phyloP scores from a whole-genome alignment of 179 eudicot species.

The Heliamphora pulchella region DNA sequence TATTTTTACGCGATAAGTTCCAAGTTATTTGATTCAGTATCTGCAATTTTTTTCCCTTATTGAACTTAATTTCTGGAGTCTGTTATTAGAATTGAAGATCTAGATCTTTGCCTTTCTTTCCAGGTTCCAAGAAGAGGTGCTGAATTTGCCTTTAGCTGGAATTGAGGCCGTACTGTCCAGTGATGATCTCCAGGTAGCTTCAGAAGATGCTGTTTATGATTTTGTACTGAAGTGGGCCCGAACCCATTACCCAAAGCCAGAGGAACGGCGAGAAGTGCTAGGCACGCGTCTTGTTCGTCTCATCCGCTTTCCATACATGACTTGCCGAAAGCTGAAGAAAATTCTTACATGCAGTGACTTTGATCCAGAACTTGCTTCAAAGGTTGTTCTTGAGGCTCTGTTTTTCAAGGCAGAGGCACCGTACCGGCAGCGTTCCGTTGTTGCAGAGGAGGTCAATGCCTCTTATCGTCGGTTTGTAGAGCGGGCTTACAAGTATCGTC shows the following conservation, averaged over 20 bases:
- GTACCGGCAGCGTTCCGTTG: conserved; percentile 45
- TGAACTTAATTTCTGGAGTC: background rate
- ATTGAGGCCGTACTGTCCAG: conserved; percentile 64
- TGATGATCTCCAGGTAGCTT: conserved; percentile 62
- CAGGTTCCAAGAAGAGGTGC: conserved; percentile 74
- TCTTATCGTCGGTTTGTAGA: conserved; percentile 29
- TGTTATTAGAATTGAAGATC: background rate
- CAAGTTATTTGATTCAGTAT: background rate
- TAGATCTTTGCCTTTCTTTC: background rate
- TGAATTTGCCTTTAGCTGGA: conserved; percentile 58
- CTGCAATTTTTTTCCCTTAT: background rate
- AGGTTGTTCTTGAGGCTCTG: conserved; percentile 60
- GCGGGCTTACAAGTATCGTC: conserved; percentile 65
- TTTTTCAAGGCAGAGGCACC: conserved; percentile 75
- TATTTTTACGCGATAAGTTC: background rate
- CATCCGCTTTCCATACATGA: conserved; percentile 77
- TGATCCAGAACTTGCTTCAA: conserved; percentile 46
- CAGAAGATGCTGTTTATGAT: conserved; percentile 75
- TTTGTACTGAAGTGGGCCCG: conserved; percentile 72
- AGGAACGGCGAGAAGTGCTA: conserved; percentile 48
- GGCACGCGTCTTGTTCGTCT: conserved; percentile 38
- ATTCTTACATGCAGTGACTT: conserved; percentile 54
- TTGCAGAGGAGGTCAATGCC: conserved; percentile 32
- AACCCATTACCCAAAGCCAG: conserved; percentile 47
- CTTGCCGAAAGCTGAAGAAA: conserved; percentile 53